Percentiles rank a stretch among this genome's conserved stretches.
These are phyloP conservation scores for Diaporthe australafricana DNA, from an alignment of 2,329 filamentous ascomycete genomes.

Conservation along the genomic window DNA sequence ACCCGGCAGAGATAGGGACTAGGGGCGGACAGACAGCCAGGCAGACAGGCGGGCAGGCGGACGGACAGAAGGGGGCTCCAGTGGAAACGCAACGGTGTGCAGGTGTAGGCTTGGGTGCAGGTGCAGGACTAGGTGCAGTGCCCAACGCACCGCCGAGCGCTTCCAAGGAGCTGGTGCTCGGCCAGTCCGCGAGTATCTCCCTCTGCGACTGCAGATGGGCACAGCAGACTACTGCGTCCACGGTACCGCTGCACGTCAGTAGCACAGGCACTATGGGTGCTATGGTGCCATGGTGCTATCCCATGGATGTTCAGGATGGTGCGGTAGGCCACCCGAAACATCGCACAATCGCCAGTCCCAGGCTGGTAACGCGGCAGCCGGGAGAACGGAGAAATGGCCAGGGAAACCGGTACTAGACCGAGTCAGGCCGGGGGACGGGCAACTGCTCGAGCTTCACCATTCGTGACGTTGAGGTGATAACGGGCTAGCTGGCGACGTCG, in stretches of 20 bases:
- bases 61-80: background rate
- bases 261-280: conserved; percentile 15
- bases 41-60: background rate
- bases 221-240: conserved; percentile 2
- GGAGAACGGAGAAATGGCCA: conserved; percentile 26
- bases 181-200: conserved; percentile 25
- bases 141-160: conserved; percentile 30
- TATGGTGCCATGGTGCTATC: conserved; percentile 5
- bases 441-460: conserved; percentile 27
- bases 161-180: conserved; percentile 31
- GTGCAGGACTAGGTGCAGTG: conserved; percentile 30
- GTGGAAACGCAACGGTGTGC: conserved; percentile 25
- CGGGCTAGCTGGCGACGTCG: conserved; percentile 29
- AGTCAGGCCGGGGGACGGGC: conserved; percentile 32
- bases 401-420: conserved; percentile 34
- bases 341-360: conserved; percentile 24
- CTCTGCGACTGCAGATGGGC: background rate
- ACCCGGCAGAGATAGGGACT: conserved; percentile 14
- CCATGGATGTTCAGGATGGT: conserved; percentile 12
- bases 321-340: conserved; percentile 27
- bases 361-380: conserved; percentile 35
- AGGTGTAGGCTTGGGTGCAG: conserved; percentile 17
- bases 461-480: conserved; percentile 32
- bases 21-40: background rate
- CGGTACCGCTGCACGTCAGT: background rate